Evolutionary conservation across 1,284 basidiomycete species (phyloP).

Genomic region (Sporisorium scitamineum): DNA sequence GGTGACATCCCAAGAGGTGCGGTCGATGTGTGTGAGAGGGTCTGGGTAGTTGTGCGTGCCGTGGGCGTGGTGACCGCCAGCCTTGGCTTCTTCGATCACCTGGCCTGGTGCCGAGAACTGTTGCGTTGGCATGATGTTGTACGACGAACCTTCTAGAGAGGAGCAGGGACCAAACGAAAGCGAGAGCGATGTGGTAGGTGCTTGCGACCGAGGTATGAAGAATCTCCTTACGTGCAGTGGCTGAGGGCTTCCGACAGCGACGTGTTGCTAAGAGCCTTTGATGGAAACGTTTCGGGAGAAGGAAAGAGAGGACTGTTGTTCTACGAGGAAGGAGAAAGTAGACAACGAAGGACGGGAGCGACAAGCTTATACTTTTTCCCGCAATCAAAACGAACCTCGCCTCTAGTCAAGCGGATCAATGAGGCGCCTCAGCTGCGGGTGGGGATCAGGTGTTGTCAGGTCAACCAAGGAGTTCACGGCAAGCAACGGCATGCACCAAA

Average conservation of each 20-base stretch:
- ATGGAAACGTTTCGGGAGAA: background rate
- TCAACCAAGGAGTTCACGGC: conserved; percentile 30
- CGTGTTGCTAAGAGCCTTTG: background rate
- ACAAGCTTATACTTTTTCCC: conserved; percentile 5
- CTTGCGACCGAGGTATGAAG: background rate
- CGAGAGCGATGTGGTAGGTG: background rate
- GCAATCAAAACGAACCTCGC: background rate
- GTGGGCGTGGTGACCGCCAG: conserved; percentile 55
- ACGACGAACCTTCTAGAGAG: background rate
- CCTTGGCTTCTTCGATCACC: conserved; percentile 53
- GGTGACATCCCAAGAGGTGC: conserved; percentile 59
- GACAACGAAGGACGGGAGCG: background rate
- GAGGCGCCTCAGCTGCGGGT: background rate
- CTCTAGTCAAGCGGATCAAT: too few species aligned
- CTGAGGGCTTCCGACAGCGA: background rate
- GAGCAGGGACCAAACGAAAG: background rate
- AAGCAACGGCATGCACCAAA: too few species aligned
- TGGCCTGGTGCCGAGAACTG: conserved; percentile 46
- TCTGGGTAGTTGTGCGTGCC: conserved; percentile 62
- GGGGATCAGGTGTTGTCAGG: conserved; percentile 12
- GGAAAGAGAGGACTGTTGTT: background rate
- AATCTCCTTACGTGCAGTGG: background rate
- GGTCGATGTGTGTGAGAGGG: conserved; percentile 55
- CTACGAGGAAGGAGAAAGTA: background rate
- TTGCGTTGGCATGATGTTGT: conserved; percentile 31